Percentiles rank a stretch among this genome's conserved stretches.
phyloP scores from a whole-genome alignment of 768 basidiomycete genomes.

The Neoboletus subvelutipes region DNA sequence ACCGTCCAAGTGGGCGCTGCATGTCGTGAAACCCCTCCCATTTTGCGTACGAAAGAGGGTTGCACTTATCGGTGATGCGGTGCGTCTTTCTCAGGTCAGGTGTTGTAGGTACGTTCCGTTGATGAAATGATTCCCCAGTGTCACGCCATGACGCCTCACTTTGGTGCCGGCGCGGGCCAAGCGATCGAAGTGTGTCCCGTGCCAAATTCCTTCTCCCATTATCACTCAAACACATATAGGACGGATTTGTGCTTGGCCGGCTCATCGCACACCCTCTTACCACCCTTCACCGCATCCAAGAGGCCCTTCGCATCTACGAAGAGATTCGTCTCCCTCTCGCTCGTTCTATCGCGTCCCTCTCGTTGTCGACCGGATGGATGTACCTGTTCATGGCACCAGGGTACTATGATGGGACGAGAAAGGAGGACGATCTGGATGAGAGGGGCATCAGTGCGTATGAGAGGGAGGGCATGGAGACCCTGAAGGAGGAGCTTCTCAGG shows the following conservation, averaged over 20 bases:
- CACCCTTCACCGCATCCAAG: background rate
- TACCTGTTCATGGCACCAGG: conserved; percentile 17
- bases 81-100: conserved; percentile 13
- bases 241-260: conserved; percentile 6
- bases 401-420: conserved; percentile 23
- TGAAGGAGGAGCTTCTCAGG: conserved; percentile 9
- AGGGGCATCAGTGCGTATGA: conserved; percentile 10
- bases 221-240: conserved; percentile 1
- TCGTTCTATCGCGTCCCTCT: conserved; percentile 9
- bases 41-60: conserved; percentile 41
- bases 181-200: conserved; percentile 22
- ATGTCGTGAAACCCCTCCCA: conserved; percentile 41
- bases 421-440: conserved; percentile 8
- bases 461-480: conserved; percentile 19
- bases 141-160: conserved; percentile 28
- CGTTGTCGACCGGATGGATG: conserved; percentile 21
- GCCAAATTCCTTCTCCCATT: no score
- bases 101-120: background rate
- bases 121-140: conserved; percentile 1
- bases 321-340: conserved; percentile 16
- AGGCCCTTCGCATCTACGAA: conserved; percentile 13
- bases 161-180: conserved; percentile 27
- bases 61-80: conserved; percentile 52
- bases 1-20: conserved; percentile 45
- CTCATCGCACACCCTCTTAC: conserved; percentile 4